phyloP scores from a whole-genome alignment of 768 basidiomycete species.

The Dictyophora rubrovolvata region DNA sequence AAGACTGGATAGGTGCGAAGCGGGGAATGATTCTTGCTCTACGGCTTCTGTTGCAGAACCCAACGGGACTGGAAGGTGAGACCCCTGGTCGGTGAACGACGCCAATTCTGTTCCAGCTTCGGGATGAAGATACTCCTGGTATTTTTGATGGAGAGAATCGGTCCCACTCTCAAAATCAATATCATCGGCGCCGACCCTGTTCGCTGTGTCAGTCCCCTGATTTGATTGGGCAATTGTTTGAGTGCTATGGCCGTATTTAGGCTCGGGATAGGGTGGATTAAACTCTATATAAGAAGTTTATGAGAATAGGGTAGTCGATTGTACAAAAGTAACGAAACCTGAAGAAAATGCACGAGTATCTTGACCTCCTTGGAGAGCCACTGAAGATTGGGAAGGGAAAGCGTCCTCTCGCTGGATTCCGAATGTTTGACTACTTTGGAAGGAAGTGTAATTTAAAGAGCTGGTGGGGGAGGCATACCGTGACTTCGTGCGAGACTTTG shows the following conservation, averaged over 20 bases:
- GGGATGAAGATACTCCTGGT: no score
- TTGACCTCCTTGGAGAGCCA: neutral
- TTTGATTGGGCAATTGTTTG: neutral
- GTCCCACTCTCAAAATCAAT: no score
- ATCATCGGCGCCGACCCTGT: no score
- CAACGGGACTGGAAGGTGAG: neutral
- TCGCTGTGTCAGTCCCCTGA: neutral
- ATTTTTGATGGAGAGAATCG: no score
- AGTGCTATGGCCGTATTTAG: neutral
- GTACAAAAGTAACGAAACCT: neutral
- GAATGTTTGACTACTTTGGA: neutral
- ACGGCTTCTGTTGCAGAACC: neutral
- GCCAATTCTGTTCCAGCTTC: neutral
- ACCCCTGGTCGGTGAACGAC: neutral
- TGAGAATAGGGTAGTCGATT: neutral
- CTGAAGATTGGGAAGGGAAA: neutral
- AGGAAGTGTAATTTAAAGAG: neutral
- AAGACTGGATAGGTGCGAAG: neutral
- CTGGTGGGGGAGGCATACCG: neutral
- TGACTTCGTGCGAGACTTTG: constrained; percentile 8
- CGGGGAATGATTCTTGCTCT: neutral
- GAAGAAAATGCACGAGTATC: neutral
- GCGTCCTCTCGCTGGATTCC: neutral
- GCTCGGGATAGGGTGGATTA: neutral
- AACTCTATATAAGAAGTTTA: neutral